A percentile compares a stretch with the other conserved stretches of the same genome.
Evolutionary conservation across 768 basidiomycete species (phyloP).

Genomic region (Tubosaeta brunneosetosa): DNA sequence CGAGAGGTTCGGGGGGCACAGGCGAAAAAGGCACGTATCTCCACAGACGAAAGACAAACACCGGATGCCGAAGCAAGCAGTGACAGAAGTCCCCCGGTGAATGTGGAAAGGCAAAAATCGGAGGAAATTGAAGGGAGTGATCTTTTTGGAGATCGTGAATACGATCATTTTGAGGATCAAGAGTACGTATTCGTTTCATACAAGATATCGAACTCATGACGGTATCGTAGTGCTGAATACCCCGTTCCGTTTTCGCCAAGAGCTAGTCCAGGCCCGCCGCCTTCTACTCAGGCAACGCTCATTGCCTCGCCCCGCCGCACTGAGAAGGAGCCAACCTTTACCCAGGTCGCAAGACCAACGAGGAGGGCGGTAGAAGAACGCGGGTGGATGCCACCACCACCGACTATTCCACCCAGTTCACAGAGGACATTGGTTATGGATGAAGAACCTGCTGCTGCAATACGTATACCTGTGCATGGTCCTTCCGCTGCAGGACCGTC

Average conservation of each 20-base stretch:
- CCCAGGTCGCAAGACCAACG: background rate
- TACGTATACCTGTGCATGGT: constrained; percentile 7
- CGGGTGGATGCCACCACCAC: background rate
- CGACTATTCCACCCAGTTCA: constrained; percentile 7
- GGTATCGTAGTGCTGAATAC: constrained; percentile 1
- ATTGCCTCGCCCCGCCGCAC: constrained; percentile 15
- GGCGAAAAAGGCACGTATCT: constrained; percentile 15
- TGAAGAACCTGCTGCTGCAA: background rate
- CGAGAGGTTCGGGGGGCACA: background rate
- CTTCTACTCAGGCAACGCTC: constrained; percentile 25
- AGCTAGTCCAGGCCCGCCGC: constrained; percentile 4
- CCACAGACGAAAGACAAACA: background rate
- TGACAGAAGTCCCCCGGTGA: background rate
- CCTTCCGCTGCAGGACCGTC: constrained; percentile 12
- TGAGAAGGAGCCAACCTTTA: background rate
- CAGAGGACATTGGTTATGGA: constrained; percentile 6
- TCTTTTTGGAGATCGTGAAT: constrained; percentile 21
- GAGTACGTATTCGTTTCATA: constrained; percentile 9
- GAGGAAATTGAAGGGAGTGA: constrained; percentile 14
- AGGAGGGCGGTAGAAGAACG: background rate
- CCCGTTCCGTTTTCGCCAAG: background rate
- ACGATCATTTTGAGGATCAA: constrained; percentile 1
- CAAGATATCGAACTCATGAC: background rate
- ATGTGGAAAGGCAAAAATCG: background rate
- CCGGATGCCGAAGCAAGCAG: background rate